A percentile compares a stretch with the other conserved stretches of the same genome.
Evolutionary conservation across 1,139 yeast species (phyloP).

Genomic region (Geotrichum siamense): DNA sequence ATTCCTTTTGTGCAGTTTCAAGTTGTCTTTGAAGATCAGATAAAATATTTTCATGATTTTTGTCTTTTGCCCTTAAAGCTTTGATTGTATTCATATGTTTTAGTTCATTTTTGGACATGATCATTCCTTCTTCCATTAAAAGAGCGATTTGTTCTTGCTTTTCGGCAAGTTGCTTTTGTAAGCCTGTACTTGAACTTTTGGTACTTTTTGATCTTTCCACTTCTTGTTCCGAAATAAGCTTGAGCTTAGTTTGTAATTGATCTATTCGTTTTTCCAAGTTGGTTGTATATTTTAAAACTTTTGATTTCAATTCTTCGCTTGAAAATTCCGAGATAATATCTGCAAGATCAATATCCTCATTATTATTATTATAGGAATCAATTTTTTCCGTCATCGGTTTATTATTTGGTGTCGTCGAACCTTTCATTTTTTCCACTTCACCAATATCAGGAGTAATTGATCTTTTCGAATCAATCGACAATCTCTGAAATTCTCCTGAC

Average conservation of each 20-base stretch:
- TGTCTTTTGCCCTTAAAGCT: conserved; percentile 48
- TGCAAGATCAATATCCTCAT: not conserved
- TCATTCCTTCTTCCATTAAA: conserved; percentile 72
- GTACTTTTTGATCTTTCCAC: conserved; percentile 25
- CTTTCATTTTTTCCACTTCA: not conserved
- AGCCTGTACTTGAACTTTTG: conserved; percentile 22
- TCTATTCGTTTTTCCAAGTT: conserved; percentile 21
- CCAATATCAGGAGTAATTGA: not conserved
- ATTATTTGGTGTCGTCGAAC: not conserved
- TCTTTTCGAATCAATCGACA: conserved; percentile 11
- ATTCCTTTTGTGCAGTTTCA: conserved; percentile 24
- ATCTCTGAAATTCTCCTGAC: conserved; percentile 7
- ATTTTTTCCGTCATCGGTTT: not conserved
- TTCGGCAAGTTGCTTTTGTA: conserved; percentile 34
- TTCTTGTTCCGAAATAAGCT: conserved; percentile 26
- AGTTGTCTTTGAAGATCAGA: conserved; percentile 21
- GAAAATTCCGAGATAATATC: not conserved
- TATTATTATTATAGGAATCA: not conserved
- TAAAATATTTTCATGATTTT: conserved; percentile 26
- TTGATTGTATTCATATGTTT: conserved; percentile 62
- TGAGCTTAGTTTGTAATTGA: conserved; percentile 27
- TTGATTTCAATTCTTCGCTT: not conserved
- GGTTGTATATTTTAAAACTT: not conserved
- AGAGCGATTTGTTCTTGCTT: conserved; percentile 52
- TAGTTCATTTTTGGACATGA: conserved; percentile 66